Base-by-base conservation (phyloP, 2,329 filamentous ascomycete genomes). In the Anisogramma anomala region DNA sequence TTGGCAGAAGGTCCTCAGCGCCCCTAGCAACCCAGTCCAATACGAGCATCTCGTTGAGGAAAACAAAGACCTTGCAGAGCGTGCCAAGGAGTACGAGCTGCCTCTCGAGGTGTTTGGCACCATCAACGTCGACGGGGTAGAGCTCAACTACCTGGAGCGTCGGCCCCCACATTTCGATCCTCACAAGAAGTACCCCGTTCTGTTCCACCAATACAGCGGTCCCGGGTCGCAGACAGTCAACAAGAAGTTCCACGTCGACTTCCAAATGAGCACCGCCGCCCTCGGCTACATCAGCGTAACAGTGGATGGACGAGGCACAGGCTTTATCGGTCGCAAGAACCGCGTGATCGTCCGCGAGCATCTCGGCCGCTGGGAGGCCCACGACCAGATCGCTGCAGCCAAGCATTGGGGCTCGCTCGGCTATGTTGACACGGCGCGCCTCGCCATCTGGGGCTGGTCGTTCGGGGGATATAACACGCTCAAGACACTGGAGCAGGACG, bases 361-460 rank as follows among this genome's bases (percentile, higher is more conserved):
- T 49, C 73, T 98, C 23, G 91, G 91, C 14, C 68, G 83, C 53
- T 85, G 79, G 56, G 91, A 98, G 65, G 77, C 89, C 0, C 70
- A 77, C 28, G 91, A 96, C 59, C 91, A 98, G 60, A 96, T 98
- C 50, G 83, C 80, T 19, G 83, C 87, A 1, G 91, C 84, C 3
- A 83, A 88, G 60, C 76, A 82, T 49, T 96, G 86, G 79, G 81
- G 82, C 0, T 66, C 68, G 27, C 89, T 86, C 57, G 62, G 72
- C 11, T 96, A 98, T 59, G 80, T 95, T 11, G 93, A 98, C 58
- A 68, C 74, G 19, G 70, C 77, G 6, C 77, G 84, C 41, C 76
- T 98, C 51, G 88, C 87, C 15, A 94, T 98, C 56, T 98, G 91
- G 91, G 91, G 91, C 35, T 98, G 91, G 91, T 94, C 85, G 48